Evolutionary conservation across 1,284 basidiomycete species (phyloP).

Genomic region (Pseudozyma thailandica): DNA sequence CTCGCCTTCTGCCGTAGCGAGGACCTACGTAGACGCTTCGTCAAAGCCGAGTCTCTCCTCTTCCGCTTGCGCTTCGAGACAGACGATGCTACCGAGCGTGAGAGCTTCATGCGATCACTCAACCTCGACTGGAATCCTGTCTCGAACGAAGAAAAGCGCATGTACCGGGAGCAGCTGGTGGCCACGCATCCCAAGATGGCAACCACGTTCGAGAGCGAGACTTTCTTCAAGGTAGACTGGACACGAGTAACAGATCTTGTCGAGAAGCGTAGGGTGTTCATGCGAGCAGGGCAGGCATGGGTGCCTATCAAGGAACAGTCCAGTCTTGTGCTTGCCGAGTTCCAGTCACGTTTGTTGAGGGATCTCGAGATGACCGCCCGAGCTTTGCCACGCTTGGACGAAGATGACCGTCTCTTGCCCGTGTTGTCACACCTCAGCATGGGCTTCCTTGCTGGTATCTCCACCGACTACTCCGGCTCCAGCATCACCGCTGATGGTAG

Average conservation of each 20-base stretch:
- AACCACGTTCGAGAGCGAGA: constrained; percentile 71
- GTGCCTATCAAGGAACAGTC: constrained; percentile 85
- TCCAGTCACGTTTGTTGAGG: constrained; percentile 78
- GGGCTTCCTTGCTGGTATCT: constrained; percentile 90
- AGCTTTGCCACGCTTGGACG: constrained; percentile 90
- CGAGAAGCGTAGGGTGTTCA: constrained; percentile 81
- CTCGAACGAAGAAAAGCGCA: constrained; percentile 73
- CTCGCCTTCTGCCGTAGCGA: constrained; percentile 96
- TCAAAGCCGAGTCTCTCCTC: constrained; percentile 86
- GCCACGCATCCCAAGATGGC: constrained; percentile 59
- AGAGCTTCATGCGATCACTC: constrained; percentile 79
- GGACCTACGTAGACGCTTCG: constrained; percentile 86
- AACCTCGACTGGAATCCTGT: constrained; percentile 84
- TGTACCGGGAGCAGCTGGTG: constrained; percentile 73
- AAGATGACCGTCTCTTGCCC: constrained; percentile 90
- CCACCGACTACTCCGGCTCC: constrained; percentile 77
- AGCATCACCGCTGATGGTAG: constrained; percentile 70
- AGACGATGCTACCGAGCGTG: constrained; percentile 75
- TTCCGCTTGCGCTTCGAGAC: constrained; percentile 86
- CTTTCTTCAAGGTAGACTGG: constrained; percentile 83
- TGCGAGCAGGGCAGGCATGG: constrained; percentile 87
- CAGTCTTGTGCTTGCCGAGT: constrained; percentile 89
- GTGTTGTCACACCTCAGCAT: constrained; percentile 92
- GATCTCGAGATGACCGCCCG: constrained; percentile 90
- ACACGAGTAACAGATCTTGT: constrained; percentile 92